Evolutionary conservation across 2,329 filamentous ascomycete species (phyloP).

Genomic region (Fusarium sp.): DNA sequence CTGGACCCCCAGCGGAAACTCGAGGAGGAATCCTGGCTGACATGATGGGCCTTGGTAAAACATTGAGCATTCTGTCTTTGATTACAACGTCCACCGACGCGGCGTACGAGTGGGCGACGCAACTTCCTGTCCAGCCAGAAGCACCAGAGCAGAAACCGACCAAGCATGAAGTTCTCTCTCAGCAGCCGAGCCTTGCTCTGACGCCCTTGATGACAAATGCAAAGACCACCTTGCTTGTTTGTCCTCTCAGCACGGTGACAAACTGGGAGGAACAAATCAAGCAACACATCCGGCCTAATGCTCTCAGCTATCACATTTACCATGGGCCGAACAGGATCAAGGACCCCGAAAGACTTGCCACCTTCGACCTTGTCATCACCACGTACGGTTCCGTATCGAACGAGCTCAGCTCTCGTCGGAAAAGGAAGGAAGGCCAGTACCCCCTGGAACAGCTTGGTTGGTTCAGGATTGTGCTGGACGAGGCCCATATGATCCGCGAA

Average conservation of each 20-base stretch:
- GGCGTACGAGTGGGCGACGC: conserved; percentile 68
- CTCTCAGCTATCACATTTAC: conserved; percentile 81
- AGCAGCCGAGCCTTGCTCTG: conserved; percentile 56
- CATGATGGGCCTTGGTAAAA: conserved; percentile 92
- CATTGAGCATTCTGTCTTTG: conserved; percentile 84
- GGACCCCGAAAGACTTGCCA: conserved; percentile 71
- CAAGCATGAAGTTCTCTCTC: conserved; percentile 44
- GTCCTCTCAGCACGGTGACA: conserved; percentile 86
- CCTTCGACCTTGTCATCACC: conserved; percentile 87
- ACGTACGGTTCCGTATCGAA: conserved; percentile 90
- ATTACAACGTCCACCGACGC: conserved; percentile 71
- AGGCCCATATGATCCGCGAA: conserved; percentile 94
- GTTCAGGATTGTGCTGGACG: conserved; percentile 93
- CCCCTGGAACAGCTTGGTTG: conserved; percentile 84
- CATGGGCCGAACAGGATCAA: conserved; percentile 82
- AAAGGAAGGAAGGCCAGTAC: conserved; percentile 65
- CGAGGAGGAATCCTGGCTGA: conserved; percentile 80
- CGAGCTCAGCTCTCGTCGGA: conserved; percentile 73
- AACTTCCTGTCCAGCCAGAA: conserved; percentile 60
- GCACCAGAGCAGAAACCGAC: conserved; percentile 52
- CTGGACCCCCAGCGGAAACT: conserved; percentile 69
- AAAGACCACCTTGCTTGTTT: conserved; percentile 84
- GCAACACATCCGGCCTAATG: conserved; percentile 73
- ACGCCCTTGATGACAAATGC: conserved; percentile 71
- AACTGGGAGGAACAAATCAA: conserved; percentile 97